Conservation (phyloP, 2,329 filamentous ascomycete genomes). For the Xylariales sp. region DNA sequence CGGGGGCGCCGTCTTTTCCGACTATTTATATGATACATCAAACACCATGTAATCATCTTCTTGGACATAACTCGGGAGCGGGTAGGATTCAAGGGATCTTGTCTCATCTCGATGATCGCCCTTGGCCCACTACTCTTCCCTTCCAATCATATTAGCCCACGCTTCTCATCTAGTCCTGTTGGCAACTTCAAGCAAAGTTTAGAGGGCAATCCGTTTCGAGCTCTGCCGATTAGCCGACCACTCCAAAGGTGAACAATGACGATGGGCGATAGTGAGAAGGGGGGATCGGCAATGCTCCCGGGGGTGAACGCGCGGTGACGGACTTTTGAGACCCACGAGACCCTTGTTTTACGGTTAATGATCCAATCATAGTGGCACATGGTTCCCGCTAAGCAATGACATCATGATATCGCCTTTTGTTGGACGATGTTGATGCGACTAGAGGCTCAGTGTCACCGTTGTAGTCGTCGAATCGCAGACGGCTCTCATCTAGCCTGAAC, state of each 20-base stretch:
- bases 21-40: no score
- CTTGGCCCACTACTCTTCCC: no score
- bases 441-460: neutral
- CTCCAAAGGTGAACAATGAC: constrained; percentile 7
- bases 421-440: neutral
- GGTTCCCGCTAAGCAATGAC: constrained; percentile 26
- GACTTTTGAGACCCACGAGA: neutral
- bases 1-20: no score
- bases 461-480: constrained; percentile 21
- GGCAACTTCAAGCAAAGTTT: no score
- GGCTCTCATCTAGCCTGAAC: neutral
- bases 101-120: no score
- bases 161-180: no score
- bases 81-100: no score
- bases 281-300: neutral
- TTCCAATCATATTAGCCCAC: no score
- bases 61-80: no score
- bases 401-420: constrained; percentile 18
- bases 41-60: no score
- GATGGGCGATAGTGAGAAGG: neutral
- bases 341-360: constrained; percentile 8
- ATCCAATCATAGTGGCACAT: constrained; percentile 10
- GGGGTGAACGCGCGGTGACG: constrained; percentile 17
- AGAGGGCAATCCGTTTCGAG: no score
- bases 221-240: no score